Percentiles rank a stretch among this genome's conserved stretches.
These are phyloP conservation scores for Phytophthora hibernalis DNA, from an alignment of 352 stramenopile species.

Conservation along the genomic window DNA sequence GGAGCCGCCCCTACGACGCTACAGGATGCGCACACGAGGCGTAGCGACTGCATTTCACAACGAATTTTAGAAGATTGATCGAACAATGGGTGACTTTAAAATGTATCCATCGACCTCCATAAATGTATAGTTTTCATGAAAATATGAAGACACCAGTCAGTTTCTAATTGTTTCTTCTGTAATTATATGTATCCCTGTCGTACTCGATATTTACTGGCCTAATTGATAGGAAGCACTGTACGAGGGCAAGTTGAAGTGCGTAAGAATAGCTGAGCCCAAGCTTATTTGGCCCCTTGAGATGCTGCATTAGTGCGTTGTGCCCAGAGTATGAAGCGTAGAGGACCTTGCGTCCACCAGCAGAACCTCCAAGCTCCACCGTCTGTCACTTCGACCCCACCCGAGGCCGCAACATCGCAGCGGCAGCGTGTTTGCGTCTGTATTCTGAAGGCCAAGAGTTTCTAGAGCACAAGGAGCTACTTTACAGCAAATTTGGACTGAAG, in stretches of 20 bases:
- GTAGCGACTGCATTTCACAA: constrained; percentile 18
- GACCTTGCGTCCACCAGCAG: constrained; percentile 27
- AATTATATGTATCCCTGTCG: not conserved
- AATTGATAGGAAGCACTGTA: not conserved
- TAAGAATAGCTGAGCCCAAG: constrained; percentile 30
- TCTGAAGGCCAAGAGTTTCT: constrained; percentile 59
- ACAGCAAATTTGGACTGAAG: constrained; percentile 60
- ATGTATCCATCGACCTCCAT: constrained; percentile 7
- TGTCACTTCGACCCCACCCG: not conserved
- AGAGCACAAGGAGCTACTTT: constrained; percentile 67
- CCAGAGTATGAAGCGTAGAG: constrained; percentile 40
- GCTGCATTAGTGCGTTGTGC: constrained; percentile 21
- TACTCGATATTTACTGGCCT: not conserved
- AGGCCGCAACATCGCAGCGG: constrained; percentile 19
- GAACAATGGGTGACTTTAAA: not conserved
- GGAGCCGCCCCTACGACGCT: constrained; percentile 14
- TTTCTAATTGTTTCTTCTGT: not conserved
- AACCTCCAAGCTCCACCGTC: constrained; percentile 21
- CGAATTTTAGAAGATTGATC: constrained; percentile 5
- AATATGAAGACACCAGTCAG: not conserved
- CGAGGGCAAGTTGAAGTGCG: constrained; percentile 14
- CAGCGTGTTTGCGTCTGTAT: constrained; percentile 63
- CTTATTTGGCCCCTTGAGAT: constrained; percentile 16
- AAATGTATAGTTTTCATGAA: not conserved
- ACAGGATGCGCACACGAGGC: constrained; percentile 49